Evolutionary conservation across 2,329 filamentous ascomycete species (phyloP).

Genomic region (Penicillium sp.): DNA sequence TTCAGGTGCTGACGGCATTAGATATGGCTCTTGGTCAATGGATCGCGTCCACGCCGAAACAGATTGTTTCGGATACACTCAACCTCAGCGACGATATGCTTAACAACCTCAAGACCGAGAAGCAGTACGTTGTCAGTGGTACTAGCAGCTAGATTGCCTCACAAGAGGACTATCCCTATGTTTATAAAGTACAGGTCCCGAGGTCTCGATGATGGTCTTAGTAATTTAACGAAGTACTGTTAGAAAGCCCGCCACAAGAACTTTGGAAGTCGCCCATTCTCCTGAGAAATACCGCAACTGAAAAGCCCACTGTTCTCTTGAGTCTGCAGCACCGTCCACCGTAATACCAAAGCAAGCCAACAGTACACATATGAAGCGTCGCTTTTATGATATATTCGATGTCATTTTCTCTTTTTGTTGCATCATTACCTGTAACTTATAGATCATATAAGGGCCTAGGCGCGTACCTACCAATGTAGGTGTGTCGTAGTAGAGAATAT

Average conservation of each 20-base stretch:
- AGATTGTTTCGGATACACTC: conserved; percentile 52
- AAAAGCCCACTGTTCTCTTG: too few species aligned
- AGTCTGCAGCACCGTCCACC: too few species aligned
- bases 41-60: conserved; percentile 46
- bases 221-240: background rate
- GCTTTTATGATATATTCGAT: too few species aligned
- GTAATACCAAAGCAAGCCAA: too few species aligned
- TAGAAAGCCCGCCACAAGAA: background rate
- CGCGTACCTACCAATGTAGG: too few species aligned
- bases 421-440: too few species aligned
- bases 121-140: conserved; percentile 40
- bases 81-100: conserved; percentile 37
- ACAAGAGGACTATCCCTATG: background rate
- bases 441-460: too few species aligned
- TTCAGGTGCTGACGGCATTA: conserved; percentile 26
- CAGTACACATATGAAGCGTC: too few species aligned
- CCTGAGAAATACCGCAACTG: too few species aligned
- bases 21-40: conserved; percentile 42
- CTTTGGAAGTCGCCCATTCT: too few species aligned
- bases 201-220: background rate
- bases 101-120: conserved; percentile 37
- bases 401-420: too few species aligned
- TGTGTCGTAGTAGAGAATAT: too few species aligned
- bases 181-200: background rate
- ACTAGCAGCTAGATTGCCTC: background rate